Conservation (phyloP, 305 asterid species). For the Fraxinus nigra region DNA sequence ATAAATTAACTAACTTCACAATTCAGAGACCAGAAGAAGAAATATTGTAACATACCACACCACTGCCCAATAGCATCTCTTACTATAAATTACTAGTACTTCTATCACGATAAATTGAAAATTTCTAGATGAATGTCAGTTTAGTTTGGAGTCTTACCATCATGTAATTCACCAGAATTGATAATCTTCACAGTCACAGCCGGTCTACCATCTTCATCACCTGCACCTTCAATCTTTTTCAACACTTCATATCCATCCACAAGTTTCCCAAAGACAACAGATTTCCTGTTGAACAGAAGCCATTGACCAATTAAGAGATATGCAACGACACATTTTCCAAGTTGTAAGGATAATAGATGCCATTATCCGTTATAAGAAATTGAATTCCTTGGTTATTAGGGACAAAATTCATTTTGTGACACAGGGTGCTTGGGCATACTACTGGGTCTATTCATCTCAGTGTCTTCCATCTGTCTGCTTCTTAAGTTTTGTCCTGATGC, state of each 20-base stretch:
- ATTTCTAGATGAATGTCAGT: background rate
- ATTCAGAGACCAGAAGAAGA: background rate
- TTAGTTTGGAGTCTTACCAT: constrained; percentile 45
- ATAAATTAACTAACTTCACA: background rate
- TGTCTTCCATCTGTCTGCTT: background rate
- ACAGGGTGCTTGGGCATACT: background rate
- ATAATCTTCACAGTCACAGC: constrained; percentile 88
- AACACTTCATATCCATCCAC: constrained; percentile 74
- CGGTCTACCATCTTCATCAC: constrained; percentile 86
- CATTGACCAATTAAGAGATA: constrained; percentile 15
- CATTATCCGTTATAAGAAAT: background rate
- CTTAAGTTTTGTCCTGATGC: background rate
- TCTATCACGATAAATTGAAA: background rate
- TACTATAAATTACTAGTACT: background rate
- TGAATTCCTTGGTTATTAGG: background rate
- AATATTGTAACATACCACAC: background rate
- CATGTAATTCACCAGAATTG: constrained; percentile 77
- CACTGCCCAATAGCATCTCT: constrained; percentile 6
- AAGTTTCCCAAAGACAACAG: constrained; percentile 86
- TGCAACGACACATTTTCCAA: background rate
- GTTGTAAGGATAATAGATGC: background rate
- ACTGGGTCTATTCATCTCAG: background rate
- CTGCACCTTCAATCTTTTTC: constrained; percentile 86
- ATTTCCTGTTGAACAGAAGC: constrained; percentile 62
- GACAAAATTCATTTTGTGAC: background rate